Conservation (phyloP, 208 protist genomes). For the Acanthamoeba sp. region DNA sequence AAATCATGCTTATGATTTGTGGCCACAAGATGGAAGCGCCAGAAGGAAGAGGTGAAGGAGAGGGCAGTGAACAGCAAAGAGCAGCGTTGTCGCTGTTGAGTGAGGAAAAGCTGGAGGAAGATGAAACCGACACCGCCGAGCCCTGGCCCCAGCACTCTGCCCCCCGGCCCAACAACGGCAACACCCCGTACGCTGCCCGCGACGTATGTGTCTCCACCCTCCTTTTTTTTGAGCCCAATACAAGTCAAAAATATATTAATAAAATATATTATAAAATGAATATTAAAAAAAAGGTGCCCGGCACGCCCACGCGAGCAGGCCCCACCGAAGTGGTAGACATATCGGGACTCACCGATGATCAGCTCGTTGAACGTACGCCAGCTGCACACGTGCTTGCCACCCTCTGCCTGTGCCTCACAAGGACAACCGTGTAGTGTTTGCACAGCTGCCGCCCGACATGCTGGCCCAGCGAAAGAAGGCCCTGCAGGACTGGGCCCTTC, state of each 20-base stretch:
- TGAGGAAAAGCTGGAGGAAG: conserved; percentile 50
- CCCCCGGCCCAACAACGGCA: neutral
- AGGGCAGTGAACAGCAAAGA: neutral
- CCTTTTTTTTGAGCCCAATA: neutral
- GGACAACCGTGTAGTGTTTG: neutral
- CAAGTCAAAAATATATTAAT: neutral
- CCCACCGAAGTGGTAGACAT: conserved; percentile 20
- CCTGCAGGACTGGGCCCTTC: conserved; percentile 37
- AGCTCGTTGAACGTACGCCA: neutral
- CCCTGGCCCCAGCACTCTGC: neutral
- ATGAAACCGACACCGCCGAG: neutral
- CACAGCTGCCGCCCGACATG: conserved; percentile 34
- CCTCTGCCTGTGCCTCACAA: neutral
- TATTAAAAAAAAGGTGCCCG: neutral
- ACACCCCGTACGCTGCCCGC: neutral
- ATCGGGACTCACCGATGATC: conserved; percentile 25
- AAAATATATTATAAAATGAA: neutral
- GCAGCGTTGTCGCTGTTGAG: neutral
- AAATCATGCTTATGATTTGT: no score
- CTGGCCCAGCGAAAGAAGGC: conserved; percentile 17
- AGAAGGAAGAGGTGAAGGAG: neutral
- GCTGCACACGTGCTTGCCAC: neutral
- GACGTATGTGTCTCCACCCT: neutral
- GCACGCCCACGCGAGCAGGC: neutral
- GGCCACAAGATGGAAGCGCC: neutral